Conservation (phyloP, 495 filamentous ascomycete genomes). For the Penicillium bialowiezense region DNA sequence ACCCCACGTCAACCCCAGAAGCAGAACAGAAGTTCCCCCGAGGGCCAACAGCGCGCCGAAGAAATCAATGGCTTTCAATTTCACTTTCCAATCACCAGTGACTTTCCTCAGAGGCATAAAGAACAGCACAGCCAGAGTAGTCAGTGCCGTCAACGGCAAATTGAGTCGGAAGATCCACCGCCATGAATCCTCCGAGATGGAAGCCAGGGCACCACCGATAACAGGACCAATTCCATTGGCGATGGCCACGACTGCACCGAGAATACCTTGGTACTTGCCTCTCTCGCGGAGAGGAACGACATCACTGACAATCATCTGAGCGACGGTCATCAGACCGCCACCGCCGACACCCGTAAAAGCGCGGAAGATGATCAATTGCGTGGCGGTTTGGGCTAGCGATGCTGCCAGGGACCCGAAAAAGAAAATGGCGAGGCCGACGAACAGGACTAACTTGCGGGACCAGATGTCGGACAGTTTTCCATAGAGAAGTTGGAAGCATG, state of each 20-base stretch:
- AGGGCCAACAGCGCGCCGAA: constrained; percentile 36
- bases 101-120: constrained; percentile 51
- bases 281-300: constrained; percentile 53
- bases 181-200: constrained; percentile 42
- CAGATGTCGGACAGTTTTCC: constrained; percentile 57
- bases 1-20: constrained; percentile 51
- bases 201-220: constrained; percentile 51
- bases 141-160: constrained; percentile 43
- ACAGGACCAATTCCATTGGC: constrained; percentile 55
- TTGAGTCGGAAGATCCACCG: constrained; percentile 57
- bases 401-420: constrained; percentile 53
- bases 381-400: constrained; percentile 48
- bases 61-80: constrained; percentile 50
- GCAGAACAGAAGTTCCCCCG: constrained; percentile 44
- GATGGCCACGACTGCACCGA: constrained; percentile 52
- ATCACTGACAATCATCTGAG: constrained; percentile 54
- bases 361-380: constrained; percentile 53
- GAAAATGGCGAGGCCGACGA: constrained; percentile 50
- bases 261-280: constrained; percentile 59
- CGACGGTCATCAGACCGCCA: constrained; percentile 54
- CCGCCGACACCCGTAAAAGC: constrained; percentile 55
- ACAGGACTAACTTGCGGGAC: constrained; percentile 53
- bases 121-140: constrained; percentile 48
- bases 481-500: constrained; percentile 54
- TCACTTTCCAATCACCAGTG: constrained; percentile 47